These are phyloP conservation scores for Cytospora leucostoma DNA, from an alignment of 2,329 filamentous ascomycete species.

Conservation along the genomic window DNA sequence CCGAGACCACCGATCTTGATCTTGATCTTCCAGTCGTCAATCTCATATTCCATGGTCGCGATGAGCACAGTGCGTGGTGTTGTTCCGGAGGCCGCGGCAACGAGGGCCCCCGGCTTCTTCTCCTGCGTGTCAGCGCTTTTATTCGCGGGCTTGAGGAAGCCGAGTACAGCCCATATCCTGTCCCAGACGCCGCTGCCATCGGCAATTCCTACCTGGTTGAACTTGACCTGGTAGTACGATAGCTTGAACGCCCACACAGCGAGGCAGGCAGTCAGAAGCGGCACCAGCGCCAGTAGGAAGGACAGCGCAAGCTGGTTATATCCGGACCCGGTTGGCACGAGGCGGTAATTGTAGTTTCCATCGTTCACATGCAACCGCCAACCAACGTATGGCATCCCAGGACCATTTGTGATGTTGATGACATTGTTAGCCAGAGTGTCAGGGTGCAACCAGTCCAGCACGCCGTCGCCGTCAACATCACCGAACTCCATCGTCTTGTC, in stretches of 20 bases:
- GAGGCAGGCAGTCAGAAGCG: conserved; percentile 49
- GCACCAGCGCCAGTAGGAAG: conserved; percentile 54
- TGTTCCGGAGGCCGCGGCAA: conserved; percentile 1
- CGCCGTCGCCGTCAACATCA: conserved; percentile 59
- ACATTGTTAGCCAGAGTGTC: conserved; percentile 54
- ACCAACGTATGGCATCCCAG: conserved; percentile 54
- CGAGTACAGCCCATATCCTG: conserved; percentile 14
- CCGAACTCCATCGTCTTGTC: conserved; percentile 62
- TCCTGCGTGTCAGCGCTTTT: conserved; percentile 23
- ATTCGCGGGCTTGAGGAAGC: conserved; percentile 15
- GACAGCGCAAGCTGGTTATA: conserved; percentile 54
- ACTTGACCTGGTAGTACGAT: conserved; percentile 55
- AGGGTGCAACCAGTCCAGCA: conserved; percentile 63
- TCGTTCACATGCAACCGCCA: conserved; percentile 59
- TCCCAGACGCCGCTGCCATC: conserved; percentile 35
- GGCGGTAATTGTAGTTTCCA: conserved; percentile 50
- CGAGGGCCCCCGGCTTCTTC: conserved; percentile 31
- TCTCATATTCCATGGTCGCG: conserved; percentile 61
- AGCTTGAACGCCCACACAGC: conserved; percentile 58
- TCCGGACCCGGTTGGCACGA: conserved; percentile 56
- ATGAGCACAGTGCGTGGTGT: conserved; percentile 29
- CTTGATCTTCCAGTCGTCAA: conserved; percentile 69
- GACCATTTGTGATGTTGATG: conserved; percentile 58
- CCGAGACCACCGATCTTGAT: conserved; percentile 72
- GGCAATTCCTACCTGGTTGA: conserved; percentile 57